phyloP scores from a whole-genome alignment of 495 filamentous ascomycete genomes.

The Penicillium daleae region DNA sequence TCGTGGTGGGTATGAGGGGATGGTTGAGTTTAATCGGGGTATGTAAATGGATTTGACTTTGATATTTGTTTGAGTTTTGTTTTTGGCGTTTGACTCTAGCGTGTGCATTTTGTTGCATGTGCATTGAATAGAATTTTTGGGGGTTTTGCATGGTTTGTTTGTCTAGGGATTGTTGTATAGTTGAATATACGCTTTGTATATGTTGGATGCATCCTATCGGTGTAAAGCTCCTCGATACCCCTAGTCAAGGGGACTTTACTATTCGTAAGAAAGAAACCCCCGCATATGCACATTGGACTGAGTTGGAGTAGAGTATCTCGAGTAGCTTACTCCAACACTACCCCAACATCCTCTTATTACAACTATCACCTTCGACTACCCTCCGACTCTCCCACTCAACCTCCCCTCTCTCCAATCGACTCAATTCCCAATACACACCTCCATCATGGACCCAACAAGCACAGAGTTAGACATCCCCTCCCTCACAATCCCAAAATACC shows the following conservation, averaged over 20 bases:
- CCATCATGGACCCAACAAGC: not conserved
- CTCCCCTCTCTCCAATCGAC: not conserved
- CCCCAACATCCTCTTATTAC: not conserved
- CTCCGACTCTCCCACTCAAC: not conserved
- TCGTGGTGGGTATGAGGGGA: constrained; percentile 69
- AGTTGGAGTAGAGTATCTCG: not conserved
- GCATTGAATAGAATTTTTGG: constrained; percentile 9
- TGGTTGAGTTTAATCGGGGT: constrained; percentile 90
- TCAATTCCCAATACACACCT: not conserved
- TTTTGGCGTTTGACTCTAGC: constrained; percentile 8
- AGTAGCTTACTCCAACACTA: not conserved
- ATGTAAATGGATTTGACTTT: too few species aligned
- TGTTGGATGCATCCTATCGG: not conserved
- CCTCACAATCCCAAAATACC: constrained; percentile 58
- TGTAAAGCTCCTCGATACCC: not conserved
- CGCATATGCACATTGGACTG: not conserved
- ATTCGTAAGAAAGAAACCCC: not conserved
- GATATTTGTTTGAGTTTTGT: constrained; percentile 5
- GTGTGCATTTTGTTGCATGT: constrained; percentile 8
- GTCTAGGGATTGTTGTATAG: not conserved
- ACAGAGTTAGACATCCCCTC: constrained; percentile 48
- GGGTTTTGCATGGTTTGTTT: not conserved
- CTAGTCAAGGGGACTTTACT: too few species aligned
- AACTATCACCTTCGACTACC: not conserved
- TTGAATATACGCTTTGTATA: not conserved